These are phyloP conservation scores for Scalesia atractyloides DNA, from an alignment of 129 eudicot genomes.

Conservation along the genomic window DNA sequence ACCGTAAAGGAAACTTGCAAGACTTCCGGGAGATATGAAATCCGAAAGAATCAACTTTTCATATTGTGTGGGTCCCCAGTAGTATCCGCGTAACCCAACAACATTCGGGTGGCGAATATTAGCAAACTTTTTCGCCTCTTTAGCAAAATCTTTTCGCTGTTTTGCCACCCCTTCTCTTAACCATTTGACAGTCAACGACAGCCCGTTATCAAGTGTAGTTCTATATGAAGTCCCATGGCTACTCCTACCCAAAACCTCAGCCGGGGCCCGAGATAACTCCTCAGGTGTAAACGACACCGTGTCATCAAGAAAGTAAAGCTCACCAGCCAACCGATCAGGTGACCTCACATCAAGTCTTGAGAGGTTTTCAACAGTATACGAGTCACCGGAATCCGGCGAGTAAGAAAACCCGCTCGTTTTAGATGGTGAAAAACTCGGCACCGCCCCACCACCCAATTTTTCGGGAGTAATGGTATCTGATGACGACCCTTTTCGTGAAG, in stretches of 20 bases:
- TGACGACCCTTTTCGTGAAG: slow-evolving; percentile 74
- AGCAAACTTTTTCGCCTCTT: slow-evolving; percentile 93
- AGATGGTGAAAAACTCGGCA: slow-evolving; percentile 83
- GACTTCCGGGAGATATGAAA: slow-evolving; percentile 93
- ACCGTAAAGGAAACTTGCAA: slow-evolving; percentile 95
- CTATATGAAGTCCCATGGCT: slow-evolving; percentile 98
- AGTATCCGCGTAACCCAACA: slow-evolving; percentile 94
- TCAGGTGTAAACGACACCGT: slow-evolving; percentile 82
- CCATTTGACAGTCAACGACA: slow-evolving; percentile 96
- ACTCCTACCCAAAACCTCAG: slow-evolving; percentile 95
- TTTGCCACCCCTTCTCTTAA: slow-evolving; percentile 98
- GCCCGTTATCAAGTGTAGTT: slow-evolving; percentile 86
- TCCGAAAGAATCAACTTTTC: slow-evolving; percentile 97
- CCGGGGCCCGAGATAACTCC: slow-evolving; percentile 93
- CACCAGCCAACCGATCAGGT: slow-evolving; percentile 91
- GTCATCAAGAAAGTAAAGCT: slow-evolving; percentile 90
- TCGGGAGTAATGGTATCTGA: slow-evolving; percentile 75
- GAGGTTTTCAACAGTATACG: slow-evolving; percentile 69
- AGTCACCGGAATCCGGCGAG: slow-evolving; percentile 95
- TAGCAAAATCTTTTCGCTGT: slow-evolving; percentile 95
- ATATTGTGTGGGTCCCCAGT: slow-evolving; percentile 99
- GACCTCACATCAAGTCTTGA: slow-evolving; percentile 81
- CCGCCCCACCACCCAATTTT: slow-evolving; percentile 53
- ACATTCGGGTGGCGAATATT: slow-evolving; percentile 97
- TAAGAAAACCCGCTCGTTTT: slow-evolving; percentile 86